phyloP scores from a whole-genome alignment of 352 stramenopile genomes.

The Pythium sp. region DNA sequence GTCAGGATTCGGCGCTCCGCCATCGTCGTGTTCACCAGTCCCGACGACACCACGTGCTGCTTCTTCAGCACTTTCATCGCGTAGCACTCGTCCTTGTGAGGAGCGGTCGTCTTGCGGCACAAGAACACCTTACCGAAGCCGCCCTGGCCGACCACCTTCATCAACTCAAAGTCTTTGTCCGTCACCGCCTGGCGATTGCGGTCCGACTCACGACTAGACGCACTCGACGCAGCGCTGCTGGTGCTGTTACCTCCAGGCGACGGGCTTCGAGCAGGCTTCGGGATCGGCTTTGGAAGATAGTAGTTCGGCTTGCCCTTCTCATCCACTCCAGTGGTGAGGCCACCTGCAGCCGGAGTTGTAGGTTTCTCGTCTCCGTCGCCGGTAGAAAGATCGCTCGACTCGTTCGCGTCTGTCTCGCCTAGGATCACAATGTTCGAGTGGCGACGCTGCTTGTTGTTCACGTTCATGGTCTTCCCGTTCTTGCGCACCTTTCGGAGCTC shows the following conservation, averaged over 20 bases:
- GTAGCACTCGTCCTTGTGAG: constrained; percentile 93
- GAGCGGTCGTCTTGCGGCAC: constrained; percentile 90
- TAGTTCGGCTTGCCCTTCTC: constrained; percentile 69
- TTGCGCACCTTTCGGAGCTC: constrained; percentile 52
- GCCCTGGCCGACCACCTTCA: constrained; percentile 97
- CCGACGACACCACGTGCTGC: constrained; percentile 87
- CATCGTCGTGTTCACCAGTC: constrained; percentile 93
- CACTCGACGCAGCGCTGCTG: constrained; percentile 4
- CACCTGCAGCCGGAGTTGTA: constrained; percentile 6
- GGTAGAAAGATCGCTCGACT: constrained; percentile 69
- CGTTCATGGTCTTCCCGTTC: constrained; percentile 18
- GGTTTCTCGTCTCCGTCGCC: constrained; percentile 52
- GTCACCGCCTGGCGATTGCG: constrained; percentile 48
- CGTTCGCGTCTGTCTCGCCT: constrained; percentile 76
- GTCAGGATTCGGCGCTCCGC: constrained; percentile 90
- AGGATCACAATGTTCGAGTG: constrained; percentile 88
- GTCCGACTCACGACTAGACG: constrained; percentile 19
- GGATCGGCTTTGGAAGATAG: constrained; percentile 73
- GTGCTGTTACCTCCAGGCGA: constrained; percentile 17
- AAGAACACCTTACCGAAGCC: constrained; percentile 98
- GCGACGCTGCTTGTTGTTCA: constrained; percentile 33
- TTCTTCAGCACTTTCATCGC: constrained; percentile 98
- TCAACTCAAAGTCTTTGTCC: constrained; percentile 94
- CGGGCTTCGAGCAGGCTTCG: constrained; percentile 34
- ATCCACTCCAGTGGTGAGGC: constrained; percentile 14